Evolutionary conservation across 805 yeast genomes (phyloP).

Genomic region (Candida endomychidarum): DNA sequence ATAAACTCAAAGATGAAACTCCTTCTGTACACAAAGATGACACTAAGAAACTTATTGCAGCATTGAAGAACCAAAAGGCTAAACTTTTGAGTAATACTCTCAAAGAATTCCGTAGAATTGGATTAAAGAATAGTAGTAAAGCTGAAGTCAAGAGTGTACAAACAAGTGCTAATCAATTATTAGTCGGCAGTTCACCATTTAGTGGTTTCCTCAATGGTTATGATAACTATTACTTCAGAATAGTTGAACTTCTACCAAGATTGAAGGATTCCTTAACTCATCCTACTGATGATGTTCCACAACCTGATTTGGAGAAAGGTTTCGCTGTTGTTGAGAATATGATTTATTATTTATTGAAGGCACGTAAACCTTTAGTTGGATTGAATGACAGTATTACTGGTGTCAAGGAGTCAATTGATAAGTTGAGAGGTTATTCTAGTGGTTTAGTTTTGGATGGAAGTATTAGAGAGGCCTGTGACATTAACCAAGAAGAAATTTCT

Average conservation of each 20-base stretch:
- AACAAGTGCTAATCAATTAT: conserved; percentile 58
- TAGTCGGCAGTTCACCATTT: conserved; percentile 55
- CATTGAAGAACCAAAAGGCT: conserved; percentile 78
- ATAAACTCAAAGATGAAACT: conserved; percentile 68
- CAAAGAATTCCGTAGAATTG: conserved; percentile 72
- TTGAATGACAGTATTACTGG: conserved; percentile 22
- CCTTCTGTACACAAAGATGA: conserved; percentile 72
- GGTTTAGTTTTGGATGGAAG: no score
- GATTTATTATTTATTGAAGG: conserved; percentile 54
- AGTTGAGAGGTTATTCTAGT: no score
- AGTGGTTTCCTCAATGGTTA: conserved; percentile 34
- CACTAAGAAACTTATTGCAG: conserved; percentile 61
- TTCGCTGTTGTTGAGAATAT: conserved; percentile 75
- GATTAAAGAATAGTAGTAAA: conserved; percentile 66
- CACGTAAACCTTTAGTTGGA: conserved; percentile 48
- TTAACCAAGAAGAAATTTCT: conserved; percentile 19
- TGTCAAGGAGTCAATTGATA: conserved; percentile 13
- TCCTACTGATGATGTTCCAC: conserved; percentile 73
- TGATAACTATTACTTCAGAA: conserved; percentile 60
- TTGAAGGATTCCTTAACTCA: conserved; percentile 62
- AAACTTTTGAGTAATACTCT: conserved; percentile 75
- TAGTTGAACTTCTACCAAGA: conserved; percentile 79
- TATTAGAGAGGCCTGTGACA: conserved; percentile 17
- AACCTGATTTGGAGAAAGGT: conserved; percentile 70
- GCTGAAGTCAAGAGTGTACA: conserved; percentile 65